A percentile compares a stretch with the other conserved stretches of the same genome.
Conservation (phyloP, 148 eudicot species). For the Rhododendron ovatum region DNA sequence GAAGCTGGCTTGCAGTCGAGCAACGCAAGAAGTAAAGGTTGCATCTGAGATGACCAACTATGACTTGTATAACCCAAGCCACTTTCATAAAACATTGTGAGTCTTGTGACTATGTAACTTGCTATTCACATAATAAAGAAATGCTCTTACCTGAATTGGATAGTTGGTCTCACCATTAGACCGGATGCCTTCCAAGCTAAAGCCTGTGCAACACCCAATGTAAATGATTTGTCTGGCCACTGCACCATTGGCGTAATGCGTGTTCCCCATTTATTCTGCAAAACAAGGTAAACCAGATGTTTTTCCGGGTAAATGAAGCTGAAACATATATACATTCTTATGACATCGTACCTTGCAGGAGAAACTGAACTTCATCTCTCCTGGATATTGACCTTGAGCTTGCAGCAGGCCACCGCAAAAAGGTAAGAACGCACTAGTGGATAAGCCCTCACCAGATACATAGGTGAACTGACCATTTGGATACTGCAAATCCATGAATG, state of each 20-base stretch:
- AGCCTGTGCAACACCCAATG: slow-evolving; percentile 9
- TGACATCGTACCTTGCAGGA: slow-evolving; percentile 69
- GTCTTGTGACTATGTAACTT: neutral
- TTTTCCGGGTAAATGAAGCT: neutral
- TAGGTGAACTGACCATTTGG: slow-evolving; percentile 95
- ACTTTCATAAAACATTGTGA: neutral
- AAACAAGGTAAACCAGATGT: neutral
- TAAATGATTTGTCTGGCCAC: slow-evolving; percentile 37
- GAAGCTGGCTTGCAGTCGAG: neutral
- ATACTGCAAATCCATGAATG: slow-evolving; percentile 95
- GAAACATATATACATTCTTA: neutral
- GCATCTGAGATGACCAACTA: neutral
- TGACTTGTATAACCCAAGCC: neutral
- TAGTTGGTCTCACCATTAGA: slow-evolving; percentile 76
- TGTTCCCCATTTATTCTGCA: slow-evolving; percentile 90
- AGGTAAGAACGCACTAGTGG: slow-evolving; percentile 86
- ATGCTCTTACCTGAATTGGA: slow-evolving; percentile 63
- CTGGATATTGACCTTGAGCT: slow-evolving; percentile 98
- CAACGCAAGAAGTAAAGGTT: neutral
- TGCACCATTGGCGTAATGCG: slow-evolving; percentile 73
- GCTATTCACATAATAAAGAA: neutral
- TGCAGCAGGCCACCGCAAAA: slow-evolving; percentile 84
- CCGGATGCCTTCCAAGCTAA: slow-evolving; percentile 51
- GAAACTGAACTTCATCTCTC: slow-evolving; percentile 91
- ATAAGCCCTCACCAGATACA: slow-evolving; percentile 89